Evolutionary conservation across 331 rosid species (phyloP), one percentile per base, ranked within the genome.

Genomic region (Arachis monticola): DNA sequence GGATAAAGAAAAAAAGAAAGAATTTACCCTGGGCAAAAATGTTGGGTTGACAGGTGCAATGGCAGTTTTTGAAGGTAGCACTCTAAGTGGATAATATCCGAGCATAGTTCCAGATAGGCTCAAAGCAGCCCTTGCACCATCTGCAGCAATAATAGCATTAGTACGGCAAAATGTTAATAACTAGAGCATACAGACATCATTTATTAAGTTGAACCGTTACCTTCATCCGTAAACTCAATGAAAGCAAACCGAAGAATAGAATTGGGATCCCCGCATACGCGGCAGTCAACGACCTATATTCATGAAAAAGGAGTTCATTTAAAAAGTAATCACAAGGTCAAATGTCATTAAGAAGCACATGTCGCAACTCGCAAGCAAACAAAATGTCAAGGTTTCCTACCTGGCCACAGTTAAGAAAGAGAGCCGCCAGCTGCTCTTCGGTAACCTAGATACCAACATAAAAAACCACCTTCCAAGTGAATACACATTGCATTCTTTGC

Each of bases 61-160:
- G 61, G 98, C 99, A 83, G 99, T 95, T 82, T 95, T 95, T 53
- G 98, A 95, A 83, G 99, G 99, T 65, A 95, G 98, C 82, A 95
- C 98, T 82, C 93, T 84, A 58, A 95, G 85, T 1, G 98, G 98
- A 31, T 92, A 95, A 67, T 85, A 92, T 9, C 99, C 99, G 30
- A 95, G 97, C 96, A 95, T 91, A 45, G 99, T 95, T 60, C 98
- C 99, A 5, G 99, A 92, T 64, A 95, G 91, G 87, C 51, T 92
- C 79, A 90, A 79, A 72, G 99, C 97, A 89, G 93, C 84, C 85
- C 97, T 83, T 73, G 99, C 99, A 82, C 99, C 88, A 10, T 89
- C 99, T 95, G 96, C 82, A 53, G 74, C 75, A 67, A 87, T 70
- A 85, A 67, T 41, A 76, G 5, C 35, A 52, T 67, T 74, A 83